These are phyloP conservation scores for Rosa chinensis DNA, from an alignment of 306 rosid genomes.

Conservation along the genomic window DNA sequence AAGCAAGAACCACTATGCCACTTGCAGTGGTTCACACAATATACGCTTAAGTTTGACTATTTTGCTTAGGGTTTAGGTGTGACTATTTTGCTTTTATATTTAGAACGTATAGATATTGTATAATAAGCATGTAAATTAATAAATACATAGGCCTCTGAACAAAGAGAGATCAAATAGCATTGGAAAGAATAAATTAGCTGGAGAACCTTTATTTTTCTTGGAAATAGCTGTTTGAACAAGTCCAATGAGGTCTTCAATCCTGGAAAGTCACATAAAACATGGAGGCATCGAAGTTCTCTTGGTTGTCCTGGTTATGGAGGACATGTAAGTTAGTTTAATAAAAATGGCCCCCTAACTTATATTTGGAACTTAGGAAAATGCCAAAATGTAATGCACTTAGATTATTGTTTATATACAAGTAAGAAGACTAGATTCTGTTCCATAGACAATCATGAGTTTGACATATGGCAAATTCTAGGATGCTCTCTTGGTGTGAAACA, in stretches of 20 bases:
- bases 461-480: slow-evolving; percentile 45
- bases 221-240: slow-evolving; percentile 44
- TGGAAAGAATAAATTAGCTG: background rate
- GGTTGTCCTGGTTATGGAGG: slow-evolving; percentile 61
- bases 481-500: slow-evolving; percentile 13
- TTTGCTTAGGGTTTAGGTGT: too few species aligned
- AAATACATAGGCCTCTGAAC: background rate
- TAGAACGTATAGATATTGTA: background rate
- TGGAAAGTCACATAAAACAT: slow-evolving; percentile 31
- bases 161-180: background rate
- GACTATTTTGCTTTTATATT: background rate
- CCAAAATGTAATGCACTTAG: slow-evolving; percentile 13
- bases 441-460: slow-evolving; percentile 31
- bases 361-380: slow-evolving; percentile 2
- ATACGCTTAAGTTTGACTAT: too few species aligned
- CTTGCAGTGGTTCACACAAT: too few species aligned
- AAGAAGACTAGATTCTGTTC: slow-evolving; percentile 25
- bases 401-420: slow-evolving; percentile 30
- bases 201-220: background rate
- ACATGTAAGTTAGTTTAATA: slow-evolving; percentile 35
- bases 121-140: background rate
- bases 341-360: background rate
- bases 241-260: slow-evolving; percentile 39
- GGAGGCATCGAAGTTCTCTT: slow-evolving; percentile 41
- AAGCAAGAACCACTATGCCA: too few species aligned